Conservation (phyloP, 768 basidiomycete genomes). For the Amylocystis lapponica region DNA sequence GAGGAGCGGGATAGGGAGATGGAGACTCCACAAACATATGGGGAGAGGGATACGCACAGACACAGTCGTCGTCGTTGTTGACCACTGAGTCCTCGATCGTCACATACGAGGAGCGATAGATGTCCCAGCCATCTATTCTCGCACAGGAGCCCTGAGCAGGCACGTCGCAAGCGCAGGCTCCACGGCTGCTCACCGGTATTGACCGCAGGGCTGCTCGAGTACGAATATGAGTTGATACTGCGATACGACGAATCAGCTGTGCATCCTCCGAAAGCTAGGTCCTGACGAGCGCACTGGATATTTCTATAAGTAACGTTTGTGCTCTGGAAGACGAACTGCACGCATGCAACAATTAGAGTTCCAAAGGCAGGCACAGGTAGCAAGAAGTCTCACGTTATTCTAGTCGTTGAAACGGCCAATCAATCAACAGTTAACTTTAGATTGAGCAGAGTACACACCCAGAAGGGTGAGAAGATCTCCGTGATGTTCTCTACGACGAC, state of each 20-base stretch:
- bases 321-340: constrained; percentile 37
- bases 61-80: constrained; percentile 38
- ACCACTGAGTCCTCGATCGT: constrained; percentile 33
- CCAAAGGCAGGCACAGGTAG: background rate
- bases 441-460: constrained; percentile 26
- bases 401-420: background rate
- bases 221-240: constrained; percentile 29
- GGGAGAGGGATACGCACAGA: constrained; percentile 18
- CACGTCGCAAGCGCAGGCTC: background rate
- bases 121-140: constrained; percentile 49
- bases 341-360: too few relatives aligned
- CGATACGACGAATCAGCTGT: background rate
- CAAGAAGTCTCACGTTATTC: constrained; percentile 15
- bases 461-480: constrained; percentile 35
- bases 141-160: too few relatives aligned
- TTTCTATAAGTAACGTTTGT: constrained; percentile 35
- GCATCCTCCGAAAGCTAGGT: background rate
- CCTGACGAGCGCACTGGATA: constrained; percentile 24
- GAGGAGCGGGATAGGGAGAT: background rate
- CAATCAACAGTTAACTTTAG: background rate
- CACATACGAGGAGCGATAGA: constrained; percentile 34
- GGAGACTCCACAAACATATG: background rate
- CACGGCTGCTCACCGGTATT: constrained; percentile 27
- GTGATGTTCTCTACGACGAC: constrained; percentile 36
- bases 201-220: constrained; percentile 26